phyloP scores from a whole-genome alignment of 2,329 filamentous ascomycete species.

The Fusarium phyllophilum region DNA sequence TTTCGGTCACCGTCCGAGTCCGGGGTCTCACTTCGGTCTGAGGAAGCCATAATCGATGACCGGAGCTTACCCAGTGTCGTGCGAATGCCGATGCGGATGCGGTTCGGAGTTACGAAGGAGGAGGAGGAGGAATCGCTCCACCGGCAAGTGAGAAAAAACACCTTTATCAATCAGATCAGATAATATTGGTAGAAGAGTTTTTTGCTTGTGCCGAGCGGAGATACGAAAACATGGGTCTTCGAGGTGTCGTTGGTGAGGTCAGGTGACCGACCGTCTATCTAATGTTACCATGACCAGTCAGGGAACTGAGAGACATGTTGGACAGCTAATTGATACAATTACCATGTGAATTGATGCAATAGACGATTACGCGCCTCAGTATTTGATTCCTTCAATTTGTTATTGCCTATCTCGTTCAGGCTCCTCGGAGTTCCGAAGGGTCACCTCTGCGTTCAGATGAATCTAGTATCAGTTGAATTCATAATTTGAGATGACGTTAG shows the following conservation, averaged over 20 bases:
- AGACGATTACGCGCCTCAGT: not conserved
- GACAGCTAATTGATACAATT: not conserved
- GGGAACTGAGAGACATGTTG: not conserved
- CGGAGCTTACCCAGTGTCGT: conserved; percentile 29
- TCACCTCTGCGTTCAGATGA: not conserved
- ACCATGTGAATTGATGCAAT: not conserved
- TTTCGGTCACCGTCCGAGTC: conserved; percentile 50
- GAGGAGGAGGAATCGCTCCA: conserved; percentile 31
- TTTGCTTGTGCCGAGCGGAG: conserved; percentile 47
- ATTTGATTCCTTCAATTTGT: not conserved
- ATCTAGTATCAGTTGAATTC: not conserved
- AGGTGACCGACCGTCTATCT: conserved; percentile 13
- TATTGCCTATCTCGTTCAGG: not conserved
- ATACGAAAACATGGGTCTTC: conserved; percentile 41
- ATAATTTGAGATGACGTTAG: too few species aligned
- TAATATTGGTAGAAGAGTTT: conserved; percentile 46
- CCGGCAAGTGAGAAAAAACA: conserved; percentile 44
- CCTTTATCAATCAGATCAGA: conserved; percentile 57
- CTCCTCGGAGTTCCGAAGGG: conserved; percentile 15
- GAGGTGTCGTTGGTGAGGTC: not conserved
- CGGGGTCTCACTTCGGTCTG: conserved; percentile 53
- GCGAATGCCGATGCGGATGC: conserved; percentile 34
- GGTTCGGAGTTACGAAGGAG: conserved; percentile 52
- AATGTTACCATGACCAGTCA: not conserved
- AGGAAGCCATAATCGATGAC: conserved; percentile 40